Conservation (phyloP, 768 basidiomycete species). For the Daedalea quercina region DNA sequence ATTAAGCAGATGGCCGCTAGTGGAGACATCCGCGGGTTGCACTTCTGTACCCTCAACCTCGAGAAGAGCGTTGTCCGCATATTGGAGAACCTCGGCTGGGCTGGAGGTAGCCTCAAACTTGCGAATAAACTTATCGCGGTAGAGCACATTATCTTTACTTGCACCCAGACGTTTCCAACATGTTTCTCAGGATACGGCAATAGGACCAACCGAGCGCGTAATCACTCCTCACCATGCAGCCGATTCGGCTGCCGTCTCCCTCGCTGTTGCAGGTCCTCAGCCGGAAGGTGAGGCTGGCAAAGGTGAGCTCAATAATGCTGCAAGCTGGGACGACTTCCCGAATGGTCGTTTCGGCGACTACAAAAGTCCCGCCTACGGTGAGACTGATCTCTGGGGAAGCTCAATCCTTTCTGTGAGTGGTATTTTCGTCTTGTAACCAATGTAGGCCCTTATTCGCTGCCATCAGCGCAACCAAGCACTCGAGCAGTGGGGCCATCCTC, state of each 20-base stretch:
- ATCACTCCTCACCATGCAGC: slow-evolving; percentile 65
- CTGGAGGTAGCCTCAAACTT: slow-evolving; percentile 29
- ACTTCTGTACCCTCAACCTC: slow-evolving; percentile 95
- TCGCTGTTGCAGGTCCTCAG: slow-evolving; percentile 39
- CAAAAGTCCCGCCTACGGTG: slow-evolving; percentile 93
- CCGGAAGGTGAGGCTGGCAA: slow-evolving; percentile 54
- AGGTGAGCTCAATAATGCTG: slow-evolving; percentile 71
- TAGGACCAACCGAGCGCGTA: slow-evolving; percentile 30
- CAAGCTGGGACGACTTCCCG: slow-evolving; percentile 93
- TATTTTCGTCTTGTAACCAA: too few species aligned
- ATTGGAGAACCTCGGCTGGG: slow-evolving; percentile 76
- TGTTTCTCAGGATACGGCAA: slow-evolving; percentile 27
- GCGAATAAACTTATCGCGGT: slow-evolving; percentile 70
- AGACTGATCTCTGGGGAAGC: slow-evolving; percentile 72
- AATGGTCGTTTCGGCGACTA: slow-evolving; percentile 98
- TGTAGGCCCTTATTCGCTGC: neutral
- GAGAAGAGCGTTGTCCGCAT: slow-evolving; percentile 91
- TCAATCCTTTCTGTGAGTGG: slow-evolving; percentile 49
- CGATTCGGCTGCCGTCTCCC: slow-evolving; percentile 48
- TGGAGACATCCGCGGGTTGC: slow-evolving; percentile 66
- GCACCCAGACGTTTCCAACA: neutral
- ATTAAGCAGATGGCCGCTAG: slow-evolving; percentile 52
- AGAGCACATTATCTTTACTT: slow-evolving; percentile 10
- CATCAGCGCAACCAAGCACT: slow-evolving; percentile 55
- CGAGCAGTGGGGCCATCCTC: slow-evolving; percentile 74